A percentile compares a stretch with the other conserved stretches of the same genome.
Conservation (phyloP, 1,139 yeast species). For the Chernovozyma aurita region DNA sequence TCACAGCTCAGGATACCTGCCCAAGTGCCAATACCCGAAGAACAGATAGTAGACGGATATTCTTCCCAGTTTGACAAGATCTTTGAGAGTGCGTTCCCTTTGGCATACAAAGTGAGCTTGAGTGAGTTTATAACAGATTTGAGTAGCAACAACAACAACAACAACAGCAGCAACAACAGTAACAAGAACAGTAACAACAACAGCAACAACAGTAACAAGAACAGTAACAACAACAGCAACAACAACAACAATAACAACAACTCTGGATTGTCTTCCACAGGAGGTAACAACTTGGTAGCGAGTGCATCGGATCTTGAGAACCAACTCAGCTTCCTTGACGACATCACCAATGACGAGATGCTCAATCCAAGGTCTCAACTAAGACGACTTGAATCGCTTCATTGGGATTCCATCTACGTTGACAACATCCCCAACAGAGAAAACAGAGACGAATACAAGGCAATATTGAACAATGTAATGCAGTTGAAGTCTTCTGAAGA, state of each 20-base stretch:
- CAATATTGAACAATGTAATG: constrained; percentile 14
- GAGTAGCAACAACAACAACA: background rate
- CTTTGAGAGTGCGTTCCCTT: constrained; percentile 28
- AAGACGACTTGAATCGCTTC: constrained; percentile 23
- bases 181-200: background rate
- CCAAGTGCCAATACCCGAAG: background rate
- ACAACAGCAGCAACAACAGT: background rate
- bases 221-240: background rate
- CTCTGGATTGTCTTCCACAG: background rate
- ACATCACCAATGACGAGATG: constrained; percentile 28
- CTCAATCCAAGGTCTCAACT: constrained; percentile 26
- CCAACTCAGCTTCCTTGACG: constrained; percentile 37
- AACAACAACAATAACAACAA: background rate
- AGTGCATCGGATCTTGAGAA: constrained; percentile 16
- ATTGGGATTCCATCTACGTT: constrained; percentile 33
- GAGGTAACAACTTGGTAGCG: background rate
- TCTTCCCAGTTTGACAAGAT: constrained; percentile 14
- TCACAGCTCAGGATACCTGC: constrained; percentile 13
- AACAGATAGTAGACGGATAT: constrained; percentile 9
- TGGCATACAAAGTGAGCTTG: constrained; percentile 28
- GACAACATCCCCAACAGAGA: constrained; percentile 15
- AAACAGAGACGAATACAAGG: constrained; percentile 20
- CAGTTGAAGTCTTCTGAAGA: constrained; percentile 8
- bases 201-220: background rate
- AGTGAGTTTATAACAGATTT: constrained; percentile 29